A percentile compares a stretch with the other conserved stretches of the same genome.
These are phyloP conservation scores for Ophiocordyceps camponoti-floridani DNA, from an alignment of 2,329 filamentous ascomycete species.

Conservation along the genomic window DNA sequence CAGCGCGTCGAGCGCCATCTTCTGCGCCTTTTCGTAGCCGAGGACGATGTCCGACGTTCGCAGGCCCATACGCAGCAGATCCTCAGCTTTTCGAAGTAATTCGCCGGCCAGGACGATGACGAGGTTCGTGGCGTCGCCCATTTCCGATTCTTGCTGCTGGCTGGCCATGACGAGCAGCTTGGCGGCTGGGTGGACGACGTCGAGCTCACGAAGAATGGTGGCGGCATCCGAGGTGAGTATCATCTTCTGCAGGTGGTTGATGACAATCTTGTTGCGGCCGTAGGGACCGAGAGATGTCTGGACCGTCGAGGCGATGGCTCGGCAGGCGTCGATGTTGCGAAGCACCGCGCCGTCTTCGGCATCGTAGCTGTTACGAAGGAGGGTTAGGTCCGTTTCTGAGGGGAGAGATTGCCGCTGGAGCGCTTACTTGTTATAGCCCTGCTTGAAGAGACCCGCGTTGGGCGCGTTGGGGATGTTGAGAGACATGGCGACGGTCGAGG, in stretches of 20 bases:
- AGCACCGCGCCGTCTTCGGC: conserved; percentile 97
- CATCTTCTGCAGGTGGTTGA: conserved; percentile 99
- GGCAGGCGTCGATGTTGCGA: conserved; percentile 96
- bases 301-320: conserved; percentile 86
- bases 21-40: conserved; percentile 89
- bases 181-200: conserved; percentile 93
- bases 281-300: conserved; percentile 95
- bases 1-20: conserved; percentile 66
- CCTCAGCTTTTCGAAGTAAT: conserved; percentile 90
- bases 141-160: conserved; percentile 97
- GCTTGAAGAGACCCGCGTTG: conserved; percentile 86
- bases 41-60: conserved; percentile 96
- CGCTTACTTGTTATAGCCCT: conserved; percentile 83
- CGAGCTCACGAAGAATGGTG: conserved; percentile 90
- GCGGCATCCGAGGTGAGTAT: conserved; percentile 95
- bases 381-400: background rate
- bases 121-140: conserved; percentile 96
- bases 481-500: conserved; percentile 46
- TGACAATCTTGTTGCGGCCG: conserved; percentile 98
- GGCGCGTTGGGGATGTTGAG: conserved; percentile 89
- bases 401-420: background rate
- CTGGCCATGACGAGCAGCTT: conserved; percentile 97
- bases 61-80: conserved; percentile 86
- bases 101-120: conserved; percentile 94
- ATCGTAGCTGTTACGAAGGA: conserved; percentile 61